Evolutionary conservation across 345 rosid species (phyloP).

Genomic region (Heritiera littoralis): DNA sequence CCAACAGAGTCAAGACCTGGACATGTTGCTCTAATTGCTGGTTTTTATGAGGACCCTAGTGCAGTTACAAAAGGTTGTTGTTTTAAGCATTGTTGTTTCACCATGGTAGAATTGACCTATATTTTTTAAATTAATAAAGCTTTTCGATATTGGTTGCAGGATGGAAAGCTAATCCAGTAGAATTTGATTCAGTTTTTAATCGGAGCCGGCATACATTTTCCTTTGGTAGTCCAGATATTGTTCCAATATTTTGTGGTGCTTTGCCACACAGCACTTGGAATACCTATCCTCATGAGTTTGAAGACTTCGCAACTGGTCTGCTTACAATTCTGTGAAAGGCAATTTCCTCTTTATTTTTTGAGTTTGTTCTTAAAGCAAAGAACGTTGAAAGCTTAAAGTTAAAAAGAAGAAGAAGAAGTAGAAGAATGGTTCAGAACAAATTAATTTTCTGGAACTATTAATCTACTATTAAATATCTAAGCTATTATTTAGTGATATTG

Average conservation of each 20-base stretch:
- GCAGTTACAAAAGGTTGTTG: constrained; percentile 84
- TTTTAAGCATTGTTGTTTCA: constrained; percentile 15
- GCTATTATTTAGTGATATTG: neutral
- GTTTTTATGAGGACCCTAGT: constrained; percentile 97
- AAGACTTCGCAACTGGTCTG: constrained; percentile 95
- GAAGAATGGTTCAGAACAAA: neutral
- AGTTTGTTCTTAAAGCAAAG: constrained; percentile 4
- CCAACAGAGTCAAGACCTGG: constrained; percentile 98
- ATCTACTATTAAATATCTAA: neutral
- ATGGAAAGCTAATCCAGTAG: constrained; percentile 98
- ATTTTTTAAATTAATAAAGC: constrained; percentile 8
- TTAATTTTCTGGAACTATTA: too few species aligned
- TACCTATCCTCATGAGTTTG: constrained; percentile 81
- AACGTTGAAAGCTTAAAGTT: neutral
- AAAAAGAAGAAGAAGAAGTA: neutral
- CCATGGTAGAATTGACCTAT: neutral
- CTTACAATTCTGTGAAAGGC: constrained; percentile 20
- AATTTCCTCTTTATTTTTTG: constrained; percentile 1
- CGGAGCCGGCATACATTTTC: constrained; percentile 80
- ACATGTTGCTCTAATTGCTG: constrained; percentile 92
- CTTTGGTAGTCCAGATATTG: constrained; percentile 91
- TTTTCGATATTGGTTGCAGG: constrained; percentile 51
- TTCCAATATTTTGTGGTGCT: constrained; percentile 90
- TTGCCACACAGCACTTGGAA: constrained; percentile 87
- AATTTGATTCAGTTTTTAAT: constrained; percentile 92